These are phyloP conservation scores for Huntiella bhutanensis DNA, from an alignment of 2,329 filamentous ascomycete species.

Conservation along the genomic window DNA sequence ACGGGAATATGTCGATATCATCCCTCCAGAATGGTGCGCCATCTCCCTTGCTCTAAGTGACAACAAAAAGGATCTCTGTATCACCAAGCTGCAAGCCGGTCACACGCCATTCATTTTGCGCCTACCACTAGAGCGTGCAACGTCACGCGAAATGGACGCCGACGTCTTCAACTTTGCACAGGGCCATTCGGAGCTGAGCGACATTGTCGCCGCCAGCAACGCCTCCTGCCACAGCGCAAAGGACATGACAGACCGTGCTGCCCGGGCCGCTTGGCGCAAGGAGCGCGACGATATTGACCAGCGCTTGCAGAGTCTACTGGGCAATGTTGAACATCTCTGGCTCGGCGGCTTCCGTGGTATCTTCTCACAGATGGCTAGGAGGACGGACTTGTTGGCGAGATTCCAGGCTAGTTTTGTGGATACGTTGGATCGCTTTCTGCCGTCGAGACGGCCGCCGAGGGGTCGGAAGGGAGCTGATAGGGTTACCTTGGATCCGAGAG, in stretches of 20 bases:
- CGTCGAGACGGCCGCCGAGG: conserved; percentile 53
- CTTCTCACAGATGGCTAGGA: conserved; percentile 55
- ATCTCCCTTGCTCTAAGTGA: conserved; percentile 74
- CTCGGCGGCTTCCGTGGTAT: conserved; percentile 86
- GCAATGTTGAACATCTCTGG: conserved; percentile 84
- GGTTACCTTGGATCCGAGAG: conserved; percentile 35
- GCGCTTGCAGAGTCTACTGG: conserved; percentile 57
- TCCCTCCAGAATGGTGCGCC: conserved; percentile 68
- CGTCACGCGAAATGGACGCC: conserved; percentile 53
- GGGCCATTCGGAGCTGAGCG: conserved; percentile 58
- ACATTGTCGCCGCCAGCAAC: conserved; percentile 70
- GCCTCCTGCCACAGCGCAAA: conserved; percentile 57
- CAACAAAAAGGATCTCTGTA: conserved; percentile 62
- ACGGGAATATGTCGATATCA: conserved; percentile 63
- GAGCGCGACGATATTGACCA: conserved; percentile 64
- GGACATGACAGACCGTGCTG: conserved; percentile 53
- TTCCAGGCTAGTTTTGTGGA: conserved; percentile 65
- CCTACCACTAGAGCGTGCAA: conserved; percentile 66
- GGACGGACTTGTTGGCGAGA: conserved; percentile 44
- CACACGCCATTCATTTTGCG: conserved; percentile 71
- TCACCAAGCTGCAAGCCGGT: conserved; percentile 64
- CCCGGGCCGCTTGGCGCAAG: conserved; percentile 75
- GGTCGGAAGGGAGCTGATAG: conserved; percentile 20
- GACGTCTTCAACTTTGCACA: conserved; percentile 55
- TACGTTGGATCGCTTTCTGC: conserved; percentile 67